These are phyloP conservation scores for Zopfia rhizophila DNA, from an alignment of 2,329 filamentous ascomycete genomes.

Conservation along the genomic window DNA sequence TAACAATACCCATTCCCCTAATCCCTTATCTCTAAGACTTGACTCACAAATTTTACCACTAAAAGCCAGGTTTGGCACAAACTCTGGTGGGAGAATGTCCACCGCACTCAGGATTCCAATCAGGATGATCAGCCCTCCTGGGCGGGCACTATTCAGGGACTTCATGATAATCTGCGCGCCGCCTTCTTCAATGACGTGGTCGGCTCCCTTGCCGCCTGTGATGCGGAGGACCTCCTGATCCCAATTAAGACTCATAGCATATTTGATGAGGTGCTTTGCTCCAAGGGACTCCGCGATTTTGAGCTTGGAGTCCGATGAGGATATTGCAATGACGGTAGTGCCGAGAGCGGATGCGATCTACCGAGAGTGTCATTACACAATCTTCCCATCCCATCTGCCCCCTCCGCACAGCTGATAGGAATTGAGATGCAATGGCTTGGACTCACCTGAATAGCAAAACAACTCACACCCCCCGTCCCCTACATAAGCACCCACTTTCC, in stretches of 20 bases:
- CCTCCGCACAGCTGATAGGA: constrained; percentile 17
- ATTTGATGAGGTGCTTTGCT: constrained; percentile 61
- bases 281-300: constrained; percentile 50
- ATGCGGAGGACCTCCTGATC: constrained; percentile 55
- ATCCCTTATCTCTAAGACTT: constrained; percentile 11
- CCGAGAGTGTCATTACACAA: not conserved
- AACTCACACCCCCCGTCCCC: constrained; percentile 32
- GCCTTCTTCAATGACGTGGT: constrained; percentile 54
- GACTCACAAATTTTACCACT: constrained; percentile 31
- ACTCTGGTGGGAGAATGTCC: constrained; percentile 17
- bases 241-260: constrained; percentile 59
- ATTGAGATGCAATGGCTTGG: constrained; percentile 43
- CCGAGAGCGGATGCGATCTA: constrained; percentile 58
- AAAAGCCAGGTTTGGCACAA: constrained; percentile 27
- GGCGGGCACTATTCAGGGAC: constrained; percentile 57
- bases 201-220: constrained; percentile 57
- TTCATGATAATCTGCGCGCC: constrained; percentile 57
- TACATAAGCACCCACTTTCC: constrained; percentile 48
- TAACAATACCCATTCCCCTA: constrained; percentile 55
- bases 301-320: constrained; percentile 62
- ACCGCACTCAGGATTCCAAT: constrained; percentile 60
- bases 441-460: constrained; percentile 18
- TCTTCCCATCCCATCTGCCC: too few species aligned
- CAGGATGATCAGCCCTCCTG: constrained; percentile 58
- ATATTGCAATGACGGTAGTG: constrained; percentile 60